A percentile compares a stretch with the other conserved stretches of the same genome.
phyloP scores from a whole-genome alignment of 176 grass and related monocot species.

The Thalia dealbata region DNA sequence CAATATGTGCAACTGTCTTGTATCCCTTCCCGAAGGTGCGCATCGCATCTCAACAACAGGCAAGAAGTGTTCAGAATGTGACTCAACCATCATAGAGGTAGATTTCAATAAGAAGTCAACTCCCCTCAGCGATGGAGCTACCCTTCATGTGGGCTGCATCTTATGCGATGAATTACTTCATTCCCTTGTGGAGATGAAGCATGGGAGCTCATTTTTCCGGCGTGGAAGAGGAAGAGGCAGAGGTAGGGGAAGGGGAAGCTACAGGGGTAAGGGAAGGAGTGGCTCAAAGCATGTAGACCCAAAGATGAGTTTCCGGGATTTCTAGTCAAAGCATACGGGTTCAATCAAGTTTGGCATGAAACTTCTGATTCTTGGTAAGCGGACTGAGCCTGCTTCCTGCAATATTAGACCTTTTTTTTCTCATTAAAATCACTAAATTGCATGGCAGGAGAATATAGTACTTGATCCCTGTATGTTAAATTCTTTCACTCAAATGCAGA shows the following conservation, averaged over 20 bases:
- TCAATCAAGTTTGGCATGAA: background rate
- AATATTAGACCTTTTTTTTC: background rate
- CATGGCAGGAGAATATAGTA: too few species aligned
- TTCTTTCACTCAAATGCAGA: background rate
- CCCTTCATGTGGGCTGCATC: conserved; percentile 80
- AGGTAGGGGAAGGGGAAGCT: conserved; percentile 47
- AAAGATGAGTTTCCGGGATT: conserved; percentile 98
- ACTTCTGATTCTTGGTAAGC: background rate
- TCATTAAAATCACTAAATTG: too few species aligned
- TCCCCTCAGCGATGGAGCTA: conserved; percentile 58
- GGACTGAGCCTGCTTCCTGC: too few species aligned
- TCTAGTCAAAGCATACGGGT: conserved; percentile 23
- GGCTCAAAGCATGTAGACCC: conserved; percentile 55
- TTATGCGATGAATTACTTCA: conserved; percentile 90
- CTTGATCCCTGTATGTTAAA: too few species aligned
- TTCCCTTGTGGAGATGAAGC: conserved; percentile 86
- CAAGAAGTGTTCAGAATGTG: conserved; percentile 68
- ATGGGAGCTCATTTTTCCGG: conserved; percentile 70
- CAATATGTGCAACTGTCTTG: conserved; percentile 84
- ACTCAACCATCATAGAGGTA: conserved; percentile 85
- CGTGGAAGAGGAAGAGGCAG: conserved; percentile 45
- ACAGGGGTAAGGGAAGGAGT: conserved; percentile 30
- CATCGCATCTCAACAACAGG: conserved; percentile 63
- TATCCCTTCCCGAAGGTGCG: conserved; percentile 65
- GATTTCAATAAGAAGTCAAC: conserved; percentile 98